Conservation (phyloP, 2,329 filamentous ascomycete species). For the Fusarium oligoseptatum region DNA sequence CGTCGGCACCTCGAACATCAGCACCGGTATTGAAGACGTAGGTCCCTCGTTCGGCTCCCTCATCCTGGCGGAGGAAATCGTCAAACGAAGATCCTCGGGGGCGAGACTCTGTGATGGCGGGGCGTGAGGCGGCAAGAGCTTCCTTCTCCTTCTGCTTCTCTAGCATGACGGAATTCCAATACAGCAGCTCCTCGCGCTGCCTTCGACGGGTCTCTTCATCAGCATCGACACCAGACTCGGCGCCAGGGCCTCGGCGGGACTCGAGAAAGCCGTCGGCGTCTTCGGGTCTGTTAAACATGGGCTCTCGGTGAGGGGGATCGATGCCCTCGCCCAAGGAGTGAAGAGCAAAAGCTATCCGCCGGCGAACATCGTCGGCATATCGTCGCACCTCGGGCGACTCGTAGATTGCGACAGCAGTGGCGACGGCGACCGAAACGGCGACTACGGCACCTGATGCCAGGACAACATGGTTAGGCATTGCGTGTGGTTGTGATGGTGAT, state of each 20-base stretch:
- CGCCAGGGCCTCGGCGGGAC: constrained; percentile 59
- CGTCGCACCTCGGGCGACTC: constrained; percentile 74
- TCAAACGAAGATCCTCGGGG: constrained; percentile 65
- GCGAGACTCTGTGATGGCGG: background rate
- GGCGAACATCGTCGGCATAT: constrained; percentile 71
- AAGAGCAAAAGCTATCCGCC: constrained; percentile 71
- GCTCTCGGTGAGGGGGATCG: constrained; percentile 62
- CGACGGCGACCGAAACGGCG: constrained; percentile 69
- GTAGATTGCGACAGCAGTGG: constrained; percentile 71
- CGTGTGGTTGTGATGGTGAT: background rate
- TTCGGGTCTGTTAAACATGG: constrained; percentile 74
- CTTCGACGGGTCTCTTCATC: constrained; percentile 72
- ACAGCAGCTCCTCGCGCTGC: constrained; percentile 74
- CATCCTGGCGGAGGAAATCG: constrained; percentile 68
- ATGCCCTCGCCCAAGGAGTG: constrained; percentile 71
- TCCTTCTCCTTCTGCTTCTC: constrained; percentile 58
- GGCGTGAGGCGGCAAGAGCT: constrained; percentile 21
- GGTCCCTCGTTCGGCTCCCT: constrained; percentile 65
- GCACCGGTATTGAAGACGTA: constrained; percentile 71
- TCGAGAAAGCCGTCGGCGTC: constrained; percentile 74
- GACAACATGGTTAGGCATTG: constrained; percentile 70
- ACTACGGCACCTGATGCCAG: constrained; percentile 70
- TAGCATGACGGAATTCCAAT: constrained; percentile 72
- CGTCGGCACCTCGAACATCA: constrained; percentile 56
- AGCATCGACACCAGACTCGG: constrained; percentile 67